phyloP scores from a whole-genome alignment of 1,284 basidiomycete genomes.

The Thelephora terrestris region DNA sequence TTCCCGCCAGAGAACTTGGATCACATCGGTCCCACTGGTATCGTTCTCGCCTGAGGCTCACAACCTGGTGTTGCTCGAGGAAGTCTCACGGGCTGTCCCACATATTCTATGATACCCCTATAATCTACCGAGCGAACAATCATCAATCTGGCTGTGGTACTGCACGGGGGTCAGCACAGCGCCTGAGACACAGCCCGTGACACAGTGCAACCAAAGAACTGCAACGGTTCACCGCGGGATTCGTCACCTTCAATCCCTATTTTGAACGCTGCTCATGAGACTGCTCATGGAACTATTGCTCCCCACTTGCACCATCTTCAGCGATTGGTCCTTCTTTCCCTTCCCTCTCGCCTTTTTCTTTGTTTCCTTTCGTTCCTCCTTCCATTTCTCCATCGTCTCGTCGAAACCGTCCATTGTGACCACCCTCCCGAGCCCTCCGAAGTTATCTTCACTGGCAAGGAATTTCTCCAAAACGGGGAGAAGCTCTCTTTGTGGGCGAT shows the following conservation, averaged over 20 bases:
- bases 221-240: too few species aligned
- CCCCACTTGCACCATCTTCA: background rate
- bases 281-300: too few species aligned
- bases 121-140: too few species aligned
- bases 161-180: too few species aligned
- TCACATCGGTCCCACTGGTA: background rate
- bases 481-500: conserved; percentile 32
- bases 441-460: conserved; percentile 21
- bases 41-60: background rate
- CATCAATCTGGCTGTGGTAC: too few species aligned
- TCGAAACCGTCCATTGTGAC: conserved; percentile 22
- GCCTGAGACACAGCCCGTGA: too few species aligned
- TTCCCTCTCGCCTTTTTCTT: conserved; percentile 9
- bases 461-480: conserved; percentile 29
- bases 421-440: conserved; percentile 24
- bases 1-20: conserved; percentile 17
- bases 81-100: too few species aligned
- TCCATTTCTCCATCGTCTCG: conserved; percentile 20
- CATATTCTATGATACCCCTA: too few species aligned
- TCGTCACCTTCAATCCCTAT: too few species aligned
- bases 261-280: too few species aligned
- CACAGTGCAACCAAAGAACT: too few species aligned
- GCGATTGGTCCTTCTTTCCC: background rate
- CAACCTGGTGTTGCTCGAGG: too few species aligned
- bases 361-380: conserved; percentile 19